Percentiles rank a stretch among this genome's conserved stretches.
Conservation (phyloP, 805 yeast genomes). For the Saturnispora dispora region DNA sequence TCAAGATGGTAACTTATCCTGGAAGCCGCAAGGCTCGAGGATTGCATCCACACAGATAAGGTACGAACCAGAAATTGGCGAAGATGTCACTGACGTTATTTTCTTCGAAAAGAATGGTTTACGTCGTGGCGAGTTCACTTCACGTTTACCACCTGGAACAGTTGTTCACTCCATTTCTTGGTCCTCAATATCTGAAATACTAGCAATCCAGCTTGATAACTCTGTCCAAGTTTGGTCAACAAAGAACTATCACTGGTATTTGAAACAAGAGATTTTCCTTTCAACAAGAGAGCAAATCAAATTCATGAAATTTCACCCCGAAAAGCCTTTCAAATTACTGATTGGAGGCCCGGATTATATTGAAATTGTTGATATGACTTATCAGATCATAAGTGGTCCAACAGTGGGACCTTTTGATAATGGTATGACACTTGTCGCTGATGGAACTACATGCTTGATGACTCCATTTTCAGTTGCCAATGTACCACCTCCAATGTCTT, state of each 20-base stretch:
- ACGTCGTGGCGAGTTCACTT: constrained; percentile 75
- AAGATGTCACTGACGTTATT: constrained; percentile 42
- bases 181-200: constrained; percentile 73
- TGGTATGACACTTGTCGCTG: constrained; percentile 76
- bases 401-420: constrained; percentile 55
- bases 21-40: constrained; percentile 88
- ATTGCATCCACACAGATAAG: constrained; percentile 76
- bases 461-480: constrained; percentile 81
- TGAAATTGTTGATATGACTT: constrained; percentile 60
- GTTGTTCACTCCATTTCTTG: constrained; percentile 51
- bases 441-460: constrained; percentile 58
- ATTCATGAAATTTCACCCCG: constrained; percentile 77
- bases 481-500: constrained; percentile 91
- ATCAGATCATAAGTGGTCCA: constrained; percentile 59
- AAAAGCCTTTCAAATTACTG: constrained; percentile 69
- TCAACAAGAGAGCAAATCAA: constrained; percentile 25
- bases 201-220: constrained; percentile 56
- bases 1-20: constrained; percentile 60
- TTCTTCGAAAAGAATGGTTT: constrained; percentile 93
- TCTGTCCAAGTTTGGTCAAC: constrained; percentile 83
- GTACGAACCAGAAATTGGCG: constrained; percentile 37
- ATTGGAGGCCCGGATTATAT: constrained; percentile 46
- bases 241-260: constrained; percentile 92
- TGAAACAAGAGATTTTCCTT: constrained; percentile 64
- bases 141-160: constrained; percentile 49